phyloP scores from a whole-genome alignment of 176 grass and related monocot genomes.

The Triticum monococcum region DNA sequence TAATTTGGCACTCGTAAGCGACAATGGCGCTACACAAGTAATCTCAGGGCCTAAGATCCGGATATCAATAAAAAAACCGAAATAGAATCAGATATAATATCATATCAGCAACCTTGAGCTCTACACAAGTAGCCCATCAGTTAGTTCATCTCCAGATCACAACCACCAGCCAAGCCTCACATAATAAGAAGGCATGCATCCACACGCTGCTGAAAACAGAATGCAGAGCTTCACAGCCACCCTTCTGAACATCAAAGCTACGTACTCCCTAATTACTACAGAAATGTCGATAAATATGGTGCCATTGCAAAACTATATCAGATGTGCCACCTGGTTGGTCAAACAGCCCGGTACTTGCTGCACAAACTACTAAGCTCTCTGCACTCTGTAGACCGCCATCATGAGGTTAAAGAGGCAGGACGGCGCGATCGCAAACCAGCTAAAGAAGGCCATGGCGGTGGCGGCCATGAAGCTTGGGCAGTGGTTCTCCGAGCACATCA shows the following conservation, averaged over 20 bases:
- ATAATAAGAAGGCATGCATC: not conserved
- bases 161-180: not conserved
- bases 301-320: conserved; percentile 25
- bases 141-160: not conserved
- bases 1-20: not conserved
- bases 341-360: not conserved
- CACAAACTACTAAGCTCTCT: not conserved
- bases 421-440: conserved; percentile 78
- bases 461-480: conserved; percentile 75
- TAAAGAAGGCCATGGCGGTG: conserved; percentile 76
- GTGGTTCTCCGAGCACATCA: conserved; percentile 63
- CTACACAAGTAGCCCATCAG: not conserved
- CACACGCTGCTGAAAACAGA: not conserved
- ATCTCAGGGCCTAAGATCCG: not conserved
- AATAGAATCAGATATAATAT: not conserved
- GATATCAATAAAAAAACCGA: not conserved
- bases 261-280: not conserved
- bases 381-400: conserved; percentile 59
- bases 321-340: not conserved
- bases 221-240: not conserved
- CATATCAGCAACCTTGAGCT: not conserved
- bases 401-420: conserved; percentile 83
- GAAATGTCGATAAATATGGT: not conserved
- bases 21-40: no score
- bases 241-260: not conserved